phyloP scores from a whole-genome alignment of 306 rosid species.

The Rubus idaeus region DNA sequence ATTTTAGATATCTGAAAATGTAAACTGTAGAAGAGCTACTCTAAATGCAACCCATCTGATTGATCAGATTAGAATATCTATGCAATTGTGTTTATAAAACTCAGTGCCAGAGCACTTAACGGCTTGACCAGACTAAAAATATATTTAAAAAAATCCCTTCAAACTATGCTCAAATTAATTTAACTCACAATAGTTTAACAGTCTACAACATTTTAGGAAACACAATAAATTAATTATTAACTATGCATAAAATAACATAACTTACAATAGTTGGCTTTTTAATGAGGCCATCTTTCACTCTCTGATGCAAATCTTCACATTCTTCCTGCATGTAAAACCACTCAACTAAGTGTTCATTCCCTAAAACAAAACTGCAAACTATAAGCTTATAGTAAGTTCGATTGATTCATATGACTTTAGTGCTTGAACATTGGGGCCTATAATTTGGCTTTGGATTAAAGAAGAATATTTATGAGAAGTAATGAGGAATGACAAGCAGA shows the following conservation, averaged over 20 bases:
- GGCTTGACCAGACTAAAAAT: not conserved
- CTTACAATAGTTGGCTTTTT: conserved; percentile 72
- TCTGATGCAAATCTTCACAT: conserved; percentile 59
- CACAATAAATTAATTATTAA: not conserved
- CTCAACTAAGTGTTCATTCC: not conserved
- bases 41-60: not conserved
- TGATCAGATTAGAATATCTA: conserved; percentile 1
- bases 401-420: not conserved
- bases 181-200: not conserved
- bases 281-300: conserved; percentile 56
- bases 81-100: not conserved
- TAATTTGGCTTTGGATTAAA: not conserved
- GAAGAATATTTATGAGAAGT: not conserved
- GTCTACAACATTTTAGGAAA: not conserved
- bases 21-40: not conserved
- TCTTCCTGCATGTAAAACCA: conserved; percentile 64
- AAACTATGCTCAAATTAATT: not conserved
- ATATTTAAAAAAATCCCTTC: not conserved
- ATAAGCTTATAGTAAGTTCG: not conserved
- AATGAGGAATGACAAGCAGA: not conserved
- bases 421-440: not conserved
- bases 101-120: not conserved
- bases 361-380: not conserved
- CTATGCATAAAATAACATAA: conserved; percentile 39
- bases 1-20: not conserved